These are phyloP conservation scores for Viola pubescens DNA, from an alignment of 441 rosid genomes.

Conservation along the genomic window DNA sequence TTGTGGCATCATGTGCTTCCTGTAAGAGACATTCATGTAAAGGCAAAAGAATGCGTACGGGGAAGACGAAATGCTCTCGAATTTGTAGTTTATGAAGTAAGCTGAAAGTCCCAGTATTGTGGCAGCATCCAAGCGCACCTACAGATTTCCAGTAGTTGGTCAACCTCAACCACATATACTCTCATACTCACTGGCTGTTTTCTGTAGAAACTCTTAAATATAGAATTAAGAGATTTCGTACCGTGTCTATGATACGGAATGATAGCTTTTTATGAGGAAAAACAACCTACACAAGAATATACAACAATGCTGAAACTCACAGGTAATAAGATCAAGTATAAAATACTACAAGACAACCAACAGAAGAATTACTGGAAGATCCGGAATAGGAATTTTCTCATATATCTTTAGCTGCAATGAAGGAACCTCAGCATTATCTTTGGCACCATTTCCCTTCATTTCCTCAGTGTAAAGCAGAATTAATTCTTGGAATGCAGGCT, in stretches of 20 bases:
- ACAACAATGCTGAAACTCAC: slow-evolving; percentile 19
- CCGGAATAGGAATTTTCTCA: slow-evolving; percentile 88
- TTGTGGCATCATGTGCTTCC: background rate
- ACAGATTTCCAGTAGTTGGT: slow-evolving; percentile 19
- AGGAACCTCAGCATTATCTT: slow-evolving; percentile 44
- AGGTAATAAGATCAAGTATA: slow-evolving; percentile 4
- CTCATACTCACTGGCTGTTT: background rate
- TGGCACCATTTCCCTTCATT: slow-evolving; percentile 33
- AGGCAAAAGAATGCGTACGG: slow-evolving; percentile 47
- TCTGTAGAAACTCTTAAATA: background rate
- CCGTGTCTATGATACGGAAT: slow-evolving; percentile 94
- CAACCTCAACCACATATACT: no score
- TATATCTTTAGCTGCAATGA: slow-evolving; percentile 76
- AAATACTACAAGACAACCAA: slow-evolving; percentile 20
- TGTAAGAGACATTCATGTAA: slow-evolving; percentile 1
- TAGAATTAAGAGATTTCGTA: slow-evolving; percentile 25
- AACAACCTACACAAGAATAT: slow-evolving; percentile 51
- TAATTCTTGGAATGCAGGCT: slow-evolving; percentile 89
- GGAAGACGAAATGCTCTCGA: slow-evolving; percentile 74
- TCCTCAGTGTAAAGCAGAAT: slow-evolving; percentile 72
- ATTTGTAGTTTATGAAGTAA: slow-evolving; percentile 83
- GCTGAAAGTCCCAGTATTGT: slow-evolving; percentile 85
- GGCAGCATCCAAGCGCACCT: slow-evolving; percentile 88
- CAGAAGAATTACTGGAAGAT: slow-evolving; percentile 64
- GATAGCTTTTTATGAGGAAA: slow-evolving; percentile 95